phyloP scores from a whole-genome alignment of 2,329 filamentous ascomycete genomes.

The Xylariaceae sp. region DNA sequence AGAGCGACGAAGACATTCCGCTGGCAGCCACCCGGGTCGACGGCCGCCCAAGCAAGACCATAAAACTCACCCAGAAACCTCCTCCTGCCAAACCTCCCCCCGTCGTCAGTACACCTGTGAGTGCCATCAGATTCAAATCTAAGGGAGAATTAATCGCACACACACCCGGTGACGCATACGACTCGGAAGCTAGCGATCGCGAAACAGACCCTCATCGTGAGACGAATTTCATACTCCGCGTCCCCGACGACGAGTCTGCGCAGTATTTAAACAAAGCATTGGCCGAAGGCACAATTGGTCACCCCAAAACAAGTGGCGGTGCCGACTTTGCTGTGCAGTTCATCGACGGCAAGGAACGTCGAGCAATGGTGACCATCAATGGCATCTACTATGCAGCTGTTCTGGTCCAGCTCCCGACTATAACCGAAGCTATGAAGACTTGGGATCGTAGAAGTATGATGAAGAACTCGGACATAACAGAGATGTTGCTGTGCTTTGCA shows the following conservation, averaged over 20 bases:
- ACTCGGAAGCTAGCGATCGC: conserved; percentile 89
- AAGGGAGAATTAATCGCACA: conserved; percentile 66
- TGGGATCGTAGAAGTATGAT: conserved; percentile 86
- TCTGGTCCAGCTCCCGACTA: conserved; percentile 78
- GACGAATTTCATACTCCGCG: conserved; percentile 83
- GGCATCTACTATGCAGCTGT: conserved; percentile 70
- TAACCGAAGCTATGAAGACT: conserved; percentile 87
- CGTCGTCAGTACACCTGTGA: conserved; percentile 36
- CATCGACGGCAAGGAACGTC: conserved; percentile 66
- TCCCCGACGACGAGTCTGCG: conserved; percentile 79
- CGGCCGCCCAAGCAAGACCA: conserved; percentile 46
- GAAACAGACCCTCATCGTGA: conserved; percentile 86
- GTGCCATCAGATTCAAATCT: conserved; percentile 53
- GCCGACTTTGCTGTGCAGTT: conserved; percentile 79
- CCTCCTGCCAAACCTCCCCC: conserved; percentile 26
- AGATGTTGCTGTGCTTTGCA: conserved; percentile 80
- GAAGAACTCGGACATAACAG: conserved; percentile 83
- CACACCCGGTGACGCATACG: conserved; percentile 83
- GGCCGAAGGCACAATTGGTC: conserved; percentile 70
- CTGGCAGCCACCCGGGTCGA: conserved; percentile 34
- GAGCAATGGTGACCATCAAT: conserved; percentile 68
- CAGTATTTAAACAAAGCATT: conserved; percentile 77
- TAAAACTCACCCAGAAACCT: conserved; percentile 45
- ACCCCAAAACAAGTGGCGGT: conserved; percentile 58
- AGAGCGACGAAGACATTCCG: conserved; percentile 47